Evolutionary conservation across 2,329 filamentous ascomycete genomes (phyloP).

Genomic region (Phialophora expanda): DNA sequence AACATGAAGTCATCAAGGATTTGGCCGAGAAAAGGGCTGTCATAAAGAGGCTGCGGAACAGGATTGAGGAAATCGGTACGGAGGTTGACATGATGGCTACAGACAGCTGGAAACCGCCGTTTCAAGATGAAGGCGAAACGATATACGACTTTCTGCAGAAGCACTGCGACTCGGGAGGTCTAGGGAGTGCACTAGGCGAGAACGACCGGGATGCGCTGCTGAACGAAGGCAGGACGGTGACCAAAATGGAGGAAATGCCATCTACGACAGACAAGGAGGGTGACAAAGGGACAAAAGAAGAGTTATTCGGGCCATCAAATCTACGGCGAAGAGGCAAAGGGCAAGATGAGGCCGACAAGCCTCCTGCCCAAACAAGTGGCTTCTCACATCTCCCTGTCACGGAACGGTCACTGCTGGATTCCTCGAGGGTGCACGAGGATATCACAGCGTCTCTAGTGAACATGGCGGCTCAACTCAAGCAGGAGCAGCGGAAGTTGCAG

Average conservation of each 20-base stretch:
- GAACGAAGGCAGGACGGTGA: constrained; percentile 27
- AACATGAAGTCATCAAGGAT: constrained; percentile 49
- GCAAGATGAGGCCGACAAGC: constrained; percentile 15
- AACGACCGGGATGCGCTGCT: constrained; percentile 18
- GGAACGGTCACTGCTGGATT: constrained; percentile 75
- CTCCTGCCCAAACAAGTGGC: constrained; percentile 37
- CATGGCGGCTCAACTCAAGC: constrained; percentile 65
- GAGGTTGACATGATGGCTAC: constrained; percentile 31
- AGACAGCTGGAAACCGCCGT: constrained; percentile 20
- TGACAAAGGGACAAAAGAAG: constrained; percentile 17
- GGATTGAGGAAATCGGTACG: constrained; percentile 37
- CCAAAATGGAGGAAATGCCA: neutral
- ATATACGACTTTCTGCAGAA: constrained; percentile 34
- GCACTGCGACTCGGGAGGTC: constrained; percentile 2
- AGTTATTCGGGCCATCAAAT: constrained; percentile 34
- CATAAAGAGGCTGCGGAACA: constrained; percentile 36
- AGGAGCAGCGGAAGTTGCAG: constrained; percentile 36
- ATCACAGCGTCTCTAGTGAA: constrained; percentile 80
- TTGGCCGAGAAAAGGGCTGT: constrained; percentile 46
- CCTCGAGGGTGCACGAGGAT: constrained; percentile 80
- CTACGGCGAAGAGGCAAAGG: constrained; percentile 30
- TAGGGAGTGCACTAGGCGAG: neutral
- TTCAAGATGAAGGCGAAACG: constrained; percentile 33
- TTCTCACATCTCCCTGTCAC: constrained; percentile 52
- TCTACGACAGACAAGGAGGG: constrained; percentile 3